Conservation (phyloP, 148 eudicot genomes). For the Agrostemma githago region DNA sequence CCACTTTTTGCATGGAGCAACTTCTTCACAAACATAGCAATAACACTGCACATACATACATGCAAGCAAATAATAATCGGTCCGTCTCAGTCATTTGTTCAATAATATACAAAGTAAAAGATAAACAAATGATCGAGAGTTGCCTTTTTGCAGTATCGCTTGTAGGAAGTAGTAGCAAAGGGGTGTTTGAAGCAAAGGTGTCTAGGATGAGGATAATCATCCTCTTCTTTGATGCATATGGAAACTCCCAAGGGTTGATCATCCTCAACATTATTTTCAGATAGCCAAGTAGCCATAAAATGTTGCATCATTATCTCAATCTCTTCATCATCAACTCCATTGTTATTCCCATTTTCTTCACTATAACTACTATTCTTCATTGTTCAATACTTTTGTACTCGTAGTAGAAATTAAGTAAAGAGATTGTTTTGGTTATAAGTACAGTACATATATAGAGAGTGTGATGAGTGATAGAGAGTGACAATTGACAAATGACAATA, state of each 20-base stretch:
- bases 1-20: slow-evolving; percentile 18
- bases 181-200: slow-evolving; percentile 17
- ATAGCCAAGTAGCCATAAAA: slow-evolving; percentile 9
- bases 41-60: background rate
- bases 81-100: too few species aligned
- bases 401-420: background rate
- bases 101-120: too few species aligned
- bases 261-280: slow-evolving; percentile 1
- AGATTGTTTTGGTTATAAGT: background rate
- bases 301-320: background rate
- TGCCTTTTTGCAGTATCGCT: slow-evolving; percentile 17
- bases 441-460: too few species aligned
- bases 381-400: background rate
- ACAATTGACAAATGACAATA: too few species aligned
- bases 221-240: background rate
- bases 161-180: slow-evolving; percentile 7
- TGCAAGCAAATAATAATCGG: too few species aligned
- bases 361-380: too few species aligned
- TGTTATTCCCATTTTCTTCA: too few species aligned
- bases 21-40: slow-evolving; percentile 16
- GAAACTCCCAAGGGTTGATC: background rate
- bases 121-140: background rate
- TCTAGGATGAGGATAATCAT: slow-evolving; percentile 19
- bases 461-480: too few species aligned
- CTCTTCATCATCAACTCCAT: background rate